Conservation (phyloP, 1,284 basidiomycete species). For the Irpex sp. region DNA sequence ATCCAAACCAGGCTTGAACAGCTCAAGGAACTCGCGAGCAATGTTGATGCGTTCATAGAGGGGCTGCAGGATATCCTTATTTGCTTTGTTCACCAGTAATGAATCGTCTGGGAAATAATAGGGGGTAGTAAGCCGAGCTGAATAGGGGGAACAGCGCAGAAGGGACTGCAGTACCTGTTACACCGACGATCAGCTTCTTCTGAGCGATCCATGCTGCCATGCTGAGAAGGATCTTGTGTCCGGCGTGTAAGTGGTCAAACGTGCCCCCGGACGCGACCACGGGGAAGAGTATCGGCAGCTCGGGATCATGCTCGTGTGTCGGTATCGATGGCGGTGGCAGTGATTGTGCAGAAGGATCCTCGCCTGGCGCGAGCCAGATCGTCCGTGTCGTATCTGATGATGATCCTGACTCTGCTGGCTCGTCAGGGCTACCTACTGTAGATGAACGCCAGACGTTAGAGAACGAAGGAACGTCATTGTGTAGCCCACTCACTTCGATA, state of each 20-base stretch:
- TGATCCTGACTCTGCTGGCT: no score
- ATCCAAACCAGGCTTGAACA: constrained; percentile 59
- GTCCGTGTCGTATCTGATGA: background rate
- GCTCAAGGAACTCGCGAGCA: constrained; percentile 58
- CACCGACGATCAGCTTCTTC: constrained; percentile 82
- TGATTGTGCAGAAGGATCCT: constrained; percentile 4
- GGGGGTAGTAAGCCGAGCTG: constrained; percentile 6
- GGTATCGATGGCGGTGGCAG: constrained; percentile 1
- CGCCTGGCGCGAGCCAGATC: constrained; percentile 6
- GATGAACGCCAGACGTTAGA: background rate
- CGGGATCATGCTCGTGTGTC: constrained; percentile 10
- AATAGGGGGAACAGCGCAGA: background rate
- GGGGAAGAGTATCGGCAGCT: constrained; percentile 24
- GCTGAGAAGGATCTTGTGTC: constrained; percentile 95
- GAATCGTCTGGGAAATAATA: constrained; percentile 49
- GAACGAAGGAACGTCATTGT: background rate
- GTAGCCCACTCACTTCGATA: constrained; percentile 20
- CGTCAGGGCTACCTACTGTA: background rate
- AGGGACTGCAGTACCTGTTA: constrained; percentile 55
- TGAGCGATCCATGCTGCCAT: constrained; percentile 82
- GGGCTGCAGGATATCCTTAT: constrained; percentile 67
- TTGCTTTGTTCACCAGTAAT: constrained; percentile 71
- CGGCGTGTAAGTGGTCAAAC: constrained; percentile 96
- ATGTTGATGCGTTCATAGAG: constrained; percentile 49
- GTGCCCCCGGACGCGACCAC: constrained; percentile 70